These are phyloP conservation scores for Pleurotus citrinopileatus DNA, from an alignment of 768 basidiomycete species.

Conservation along the genomic window DNA sequence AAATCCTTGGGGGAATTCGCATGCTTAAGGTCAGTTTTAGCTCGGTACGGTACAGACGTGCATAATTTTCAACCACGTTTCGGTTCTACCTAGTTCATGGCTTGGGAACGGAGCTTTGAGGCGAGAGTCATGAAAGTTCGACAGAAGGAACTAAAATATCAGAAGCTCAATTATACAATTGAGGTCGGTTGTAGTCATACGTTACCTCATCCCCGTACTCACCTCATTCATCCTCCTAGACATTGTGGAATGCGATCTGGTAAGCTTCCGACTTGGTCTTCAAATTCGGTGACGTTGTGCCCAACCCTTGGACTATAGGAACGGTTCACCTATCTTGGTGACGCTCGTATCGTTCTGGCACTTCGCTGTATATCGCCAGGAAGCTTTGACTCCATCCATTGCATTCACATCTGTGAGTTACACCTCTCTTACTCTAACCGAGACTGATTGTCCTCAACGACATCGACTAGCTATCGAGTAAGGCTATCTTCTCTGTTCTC, in stretches of 20 bases:
- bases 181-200: slow-evolving; percentile 45
- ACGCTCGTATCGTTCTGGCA: slow-evolving; percentile 66
- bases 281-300: background rate
- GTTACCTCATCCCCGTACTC: background rate
- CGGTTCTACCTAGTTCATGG: slow-evolving; percentile 69
- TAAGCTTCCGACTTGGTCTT: slow-evolving; percentile 12
- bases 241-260: slow-evolving; percentile 48
- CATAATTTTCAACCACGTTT: background rate
- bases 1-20: slow-evolving; percentile 82
- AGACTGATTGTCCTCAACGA: slow-evolving; percentile 46
- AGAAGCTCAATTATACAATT: slow-evolving; percentile 83
- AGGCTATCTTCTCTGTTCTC: slow-evolving; percentile 21
- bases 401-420: slow-evolving; percentile 23
- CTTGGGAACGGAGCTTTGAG: slow-evolving; percentile 90
- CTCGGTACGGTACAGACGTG: too few species aligned
- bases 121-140: slow-evolving; percentile 67
- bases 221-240: slow-evolving; percentile 21
- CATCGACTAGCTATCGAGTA: slow-evolving; percentile 41
- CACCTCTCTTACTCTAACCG: slow-evolving; percentile 14
- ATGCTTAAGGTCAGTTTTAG: slow-evolving; percentile 77
- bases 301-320: slow-evolving; percentile 10
- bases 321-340: slow-evolving; percentile 52
- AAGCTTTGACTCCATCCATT: slow-evolving; percentile 74
- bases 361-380: slow-evolving; percentile 67
- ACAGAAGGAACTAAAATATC: slow-evolving; percentile 79